Conservation (phyloP, 2,329 filamentous ascomycete genomes). For the Parafenestella ontariensis region DNA sequence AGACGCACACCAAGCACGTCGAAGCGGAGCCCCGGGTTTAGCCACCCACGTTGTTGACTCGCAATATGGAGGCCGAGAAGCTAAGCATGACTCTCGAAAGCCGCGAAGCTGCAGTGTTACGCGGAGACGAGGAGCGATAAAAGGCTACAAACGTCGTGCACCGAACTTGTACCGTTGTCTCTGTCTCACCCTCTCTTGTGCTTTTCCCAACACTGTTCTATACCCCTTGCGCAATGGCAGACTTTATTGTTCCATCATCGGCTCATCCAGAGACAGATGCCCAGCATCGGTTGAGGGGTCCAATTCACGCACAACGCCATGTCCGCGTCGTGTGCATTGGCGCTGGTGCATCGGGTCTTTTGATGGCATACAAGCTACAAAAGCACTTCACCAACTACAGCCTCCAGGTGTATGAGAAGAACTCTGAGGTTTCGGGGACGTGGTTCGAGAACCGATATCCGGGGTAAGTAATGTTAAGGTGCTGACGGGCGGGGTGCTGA, state of each 20-base stretch:
- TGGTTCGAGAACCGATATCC: constrained; percentile 61
- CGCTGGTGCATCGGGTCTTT: constrained; percentile 57
- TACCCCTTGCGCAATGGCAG: constrained; percentile 12
- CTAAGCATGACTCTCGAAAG: constrained; percentile 11
- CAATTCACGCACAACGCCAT: constrained; percentile 47
- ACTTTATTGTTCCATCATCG: constrained; percentile 38
- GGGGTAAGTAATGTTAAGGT: constrained; percentile 35
- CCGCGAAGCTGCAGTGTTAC: background rate
- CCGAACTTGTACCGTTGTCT: background rate
- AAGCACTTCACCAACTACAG: constrained; percentile 54
- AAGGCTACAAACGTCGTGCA: background rate
- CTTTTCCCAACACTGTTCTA: background rate
- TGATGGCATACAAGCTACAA: constrained; percentile 59
- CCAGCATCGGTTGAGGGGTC: constrained; percentile 33
- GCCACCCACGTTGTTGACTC: constrained; percentile 12
- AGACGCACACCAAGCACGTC: constrained; percentile 1
- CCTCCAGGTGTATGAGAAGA: constrained; percentile 58
- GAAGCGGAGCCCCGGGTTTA: constrained; percentile 6
- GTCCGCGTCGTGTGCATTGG: constrained; percentile 55
- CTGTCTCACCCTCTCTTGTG: background rate
- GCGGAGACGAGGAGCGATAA: constrained; percentile 4
- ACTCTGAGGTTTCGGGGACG: constrained; percentile 56
- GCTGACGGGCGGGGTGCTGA: background rate
- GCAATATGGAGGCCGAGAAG: background rate
- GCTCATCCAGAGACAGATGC: constrained; percentile 31